A percentile compares a stretch with the other conserved stretches of the same genome.
These are phyloP conservation scores for Tanacetum coccineum DNA, from an alignment of 129 eudicot genomes.

Conservation along the genomic window DNA sequence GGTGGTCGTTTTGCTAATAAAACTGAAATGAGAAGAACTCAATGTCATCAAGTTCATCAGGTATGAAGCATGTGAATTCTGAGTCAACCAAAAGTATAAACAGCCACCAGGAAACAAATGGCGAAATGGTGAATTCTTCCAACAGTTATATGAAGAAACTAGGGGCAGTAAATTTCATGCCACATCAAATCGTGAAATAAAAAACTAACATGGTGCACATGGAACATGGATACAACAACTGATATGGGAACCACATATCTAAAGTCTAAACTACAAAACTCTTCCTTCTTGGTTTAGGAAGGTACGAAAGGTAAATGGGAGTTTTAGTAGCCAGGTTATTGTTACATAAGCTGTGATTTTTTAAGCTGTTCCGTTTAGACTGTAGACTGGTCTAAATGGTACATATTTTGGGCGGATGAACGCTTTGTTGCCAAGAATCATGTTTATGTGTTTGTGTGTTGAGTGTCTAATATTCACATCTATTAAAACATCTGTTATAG, in stretches of 20 bases:
- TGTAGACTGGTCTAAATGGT: too few relatives aligned
- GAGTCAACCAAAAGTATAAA: constrained; percentile 26
- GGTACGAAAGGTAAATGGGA: constrained; percentile 25
- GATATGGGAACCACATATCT: constrained; percentile 31
- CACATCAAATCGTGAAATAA: constrained; percentile 18
- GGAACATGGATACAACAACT: too few relatives aligned
- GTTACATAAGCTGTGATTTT: too few relatives aligned
- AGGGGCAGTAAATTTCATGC: constrained; percentile 21
- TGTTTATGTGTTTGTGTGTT: too few relatives aligned
- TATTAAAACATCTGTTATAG: too few relatives aligned
- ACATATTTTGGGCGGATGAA: too few relatives aligned
- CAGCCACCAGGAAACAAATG: constrained; percentile 30
- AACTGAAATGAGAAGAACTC: constrained; percentile 37
- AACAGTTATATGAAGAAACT: constrained; percentile 21
- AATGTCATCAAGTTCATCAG: constrained; percentile 41
- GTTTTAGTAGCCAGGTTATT: constrained; percentile 4
- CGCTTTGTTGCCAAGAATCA: too few relatives aligned
- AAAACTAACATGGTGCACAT: too few relatives aligned
- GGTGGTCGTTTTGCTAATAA: constrained; percentile 92
- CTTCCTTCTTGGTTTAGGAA: constrained; percentile 75
- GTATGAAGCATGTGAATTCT: constrained; percentile 36
- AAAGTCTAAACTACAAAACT: constrained; percentile 46
- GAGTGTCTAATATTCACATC: too few relatives aligned
- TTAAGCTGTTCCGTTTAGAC: too few relatives aligned
- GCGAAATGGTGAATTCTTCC: constrained; percentile 20